Evolutionary conservation across 2,329 filamentous ascomycete genomes (phyloP).

Genomic region (Metarhizium brunneum): DNA sequence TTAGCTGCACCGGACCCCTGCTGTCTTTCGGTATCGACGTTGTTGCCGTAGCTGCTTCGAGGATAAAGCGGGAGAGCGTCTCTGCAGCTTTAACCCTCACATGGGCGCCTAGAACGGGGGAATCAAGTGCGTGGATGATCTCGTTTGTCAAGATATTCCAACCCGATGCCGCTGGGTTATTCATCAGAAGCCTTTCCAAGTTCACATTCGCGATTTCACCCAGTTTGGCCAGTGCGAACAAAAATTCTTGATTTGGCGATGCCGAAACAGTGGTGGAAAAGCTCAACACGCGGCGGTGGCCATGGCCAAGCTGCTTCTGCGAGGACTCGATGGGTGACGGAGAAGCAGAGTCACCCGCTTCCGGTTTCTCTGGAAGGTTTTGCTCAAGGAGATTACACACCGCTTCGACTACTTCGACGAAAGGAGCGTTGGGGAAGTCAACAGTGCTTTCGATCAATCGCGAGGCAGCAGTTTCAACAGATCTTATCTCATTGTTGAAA

Average conservation of each 20-base stretch:
- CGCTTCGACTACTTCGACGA: conserved; percentile 66
- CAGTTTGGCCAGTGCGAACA: conserved; percentile 64
- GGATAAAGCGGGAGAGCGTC: conserved; percentile 48
- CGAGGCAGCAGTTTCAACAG: conserved; percentile 79
- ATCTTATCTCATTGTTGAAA: conserved; percentile 71
- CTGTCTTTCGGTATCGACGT: conserved; percentile 38
- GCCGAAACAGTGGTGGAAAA: conserved; percentile 34
- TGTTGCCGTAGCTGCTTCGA: conserved; percentile 50
- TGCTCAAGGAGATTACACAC: conserved; percentile 61
- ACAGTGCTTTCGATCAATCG: conserved; percentile 85
- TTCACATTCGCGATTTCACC: conserved; percentile 67
- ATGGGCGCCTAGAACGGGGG: conserved; percentile 35
- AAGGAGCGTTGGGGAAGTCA: conserved; percentile 79
- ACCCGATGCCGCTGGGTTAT: conserved; percentile 58
- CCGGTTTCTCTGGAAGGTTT: conserved; percentile 14
- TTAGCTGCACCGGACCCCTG: conserved; percentile 57
- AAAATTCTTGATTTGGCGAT: conserved; percentile 50
- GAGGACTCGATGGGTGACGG: conserved; percentile 17
- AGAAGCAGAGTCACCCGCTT: conserved; percentile 9
- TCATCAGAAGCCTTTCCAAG: conserved; percentile 61
- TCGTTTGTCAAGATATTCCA: conserved; percentile 61
- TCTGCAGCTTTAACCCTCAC: conserved; percentile 54
- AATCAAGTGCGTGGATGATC: conserved; percentile 41
- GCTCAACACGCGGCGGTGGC: conserved; percentile 36
- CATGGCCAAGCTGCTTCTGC: conserved; percentile 27